These are phyloP conservation scores for Diutina rugosa DNA, from an alignment of 1,139 yeast genomes.

Conservation along the genomic window DNA sequence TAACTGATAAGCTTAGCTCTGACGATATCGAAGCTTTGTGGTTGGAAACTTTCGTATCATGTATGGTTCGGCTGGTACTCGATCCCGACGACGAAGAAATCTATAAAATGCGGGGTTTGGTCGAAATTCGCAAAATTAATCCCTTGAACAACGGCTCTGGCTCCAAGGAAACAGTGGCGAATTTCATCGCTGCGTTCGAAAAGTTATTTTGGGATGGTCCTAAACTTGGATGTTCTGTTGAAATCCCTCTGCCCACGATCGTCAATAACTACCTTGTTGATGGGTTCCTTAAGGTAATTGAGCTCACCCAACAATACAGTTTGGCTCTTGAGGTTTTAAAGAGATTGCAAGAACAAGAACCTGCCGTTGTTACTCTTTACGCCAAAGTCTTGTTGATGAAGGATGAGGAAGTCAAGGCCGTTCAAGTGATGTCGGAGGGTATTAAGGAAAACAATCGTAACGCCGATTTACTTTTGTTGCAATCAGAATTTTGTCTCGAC, in stretches of 20 bases:
- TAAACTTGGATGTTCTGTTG: slow-evolving; percentile 51
- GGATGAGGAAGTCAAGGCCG: slow-evolving; percentile 74
- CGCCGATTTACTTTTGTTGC: slow-evolving; percentile 43
- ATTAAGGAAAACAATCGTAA: slow-evolving; percentile 49
- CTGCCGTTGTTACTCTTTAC: slow-evolving; percentile 40
- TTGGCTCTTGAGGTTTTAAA: slow-evolving; percentile 43
- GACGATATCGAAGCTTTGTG: slow-evolving; percentile 29
- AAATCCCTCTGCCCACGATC: slow-evolving; percentile 57
- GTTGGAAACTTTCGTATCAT: slow-evolving; percentile 63
- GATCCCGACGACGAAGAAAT: slow-evolving; percentile 47
- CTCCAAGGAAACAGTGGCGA: slow-evolving; percentile 31
- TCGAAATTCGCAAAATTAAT: slow-evolving; percentile 29
- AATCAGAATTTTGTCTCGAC: slow-evolving; percentile 57
- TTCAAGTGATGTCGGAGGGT: slow-evolving; percentile 50
- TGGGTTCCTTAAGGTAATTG: slow-evolving; percentile 51
- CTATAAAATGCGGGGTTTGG: slow-evolving; percentile 36
- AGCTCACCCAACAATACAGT: slow-evolving; percentile 52
- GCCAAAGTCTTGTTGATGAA: slow-evolving; percentile 40
- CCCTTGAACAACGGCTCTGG: slow-evolving; percentile 43
- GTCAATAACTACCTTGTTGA: slow-evolving; percentile 67
- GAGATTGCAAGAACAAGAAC: slow-evolving; percentile 29
- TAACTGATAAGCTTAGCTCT: slow-evolving; percentile 22
- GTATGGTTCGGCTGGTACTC: slow-evolving; percentile 53
- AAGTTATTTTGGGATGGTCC: slow-evolving; percentile 55
- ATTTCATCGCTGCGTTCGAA: slow-evolving; percentile 50